Conservation (phyloP, 306 rosid genomes). For the Heteromeles arbutifolia region DNA sequence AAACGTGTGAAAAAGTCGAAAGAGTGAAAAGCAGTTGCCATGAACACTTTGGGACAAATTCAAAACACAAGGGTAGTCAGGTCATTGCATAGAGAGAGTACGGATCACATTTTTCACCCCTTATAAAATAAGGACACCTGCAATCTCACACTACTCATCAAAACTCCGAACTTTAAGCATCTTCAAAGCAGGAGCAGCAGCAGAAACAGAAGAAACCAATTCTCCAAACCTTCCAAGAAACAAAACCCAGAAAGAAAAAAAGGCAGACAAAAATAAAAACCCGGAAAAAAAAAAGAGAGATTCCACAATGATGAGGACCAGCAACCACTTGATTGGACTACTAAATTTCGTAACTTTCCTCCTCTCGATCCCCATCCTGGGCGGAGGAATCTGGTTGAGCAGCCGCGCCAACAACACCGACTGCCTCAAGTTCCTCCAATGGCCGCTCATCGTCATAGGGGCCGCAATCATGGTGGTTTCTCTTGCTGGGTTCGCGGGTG, state of each 20-base stretch:
- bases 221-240: background rate
- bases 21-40: too few relatives aligned
- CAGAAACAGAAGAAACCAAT: background rate
- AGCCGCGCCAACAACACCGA: constrained; percentile 88
- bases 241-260: background rate
- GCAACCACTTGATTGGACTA: constrained; percentile 69
- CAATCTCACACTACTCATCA: background rate
- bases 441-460: constrained; percentile 84
- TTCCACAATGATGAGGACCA: constrained; percentile 38
- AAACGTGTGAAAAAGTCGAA: too few relatives aligned
- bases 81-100: constrained; percentile 11
- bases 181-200: background rate
- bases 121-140: background rate
- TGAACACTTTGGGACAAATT: background rate
- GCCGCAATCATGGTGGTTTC: constrained; percentile 63
- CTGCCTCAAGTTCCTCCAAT: constrained; percentile 87
- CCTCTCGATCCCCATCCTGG: constrained; percentile 79
- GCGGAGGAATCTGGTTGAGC: constrained; percentile 93
- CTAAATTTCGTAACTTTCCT: constrained; percentile 82
- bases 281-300: background rate
- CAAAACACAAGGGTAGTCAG: background rate
- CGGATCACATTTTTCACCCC: background rate
- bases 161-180: background rate
- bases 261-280: background rate
- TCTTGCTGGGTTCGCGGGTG: constrained; percentile 76